Base-by-base conservation (phyloP, 768 basidiomycete genomes). In the Trametes gibbosa region DNA sequence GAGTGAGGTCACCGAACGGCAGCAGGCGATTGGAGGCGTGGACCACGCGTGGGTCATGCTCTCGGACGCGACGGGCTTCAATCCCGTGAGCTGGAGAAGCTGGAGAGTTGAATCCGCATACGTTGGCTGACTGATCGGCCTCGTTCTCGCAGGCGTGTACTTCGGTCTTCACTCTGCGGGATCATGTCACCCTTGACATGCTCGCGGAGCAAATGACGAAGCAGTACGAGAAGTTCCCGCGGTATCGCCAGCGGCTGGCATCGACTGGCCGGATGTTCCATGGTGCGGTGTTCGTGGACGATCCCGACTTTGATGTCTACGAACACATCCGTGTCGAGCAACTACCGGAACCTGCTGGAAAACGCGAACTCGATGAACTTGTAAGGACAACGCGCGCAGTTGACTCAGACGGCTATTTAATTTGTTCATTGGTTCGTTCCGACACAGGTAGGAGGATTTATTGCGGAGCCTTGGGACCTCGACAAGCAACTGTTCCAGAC, bases 21-120 rank as follows among this genome's bases (percentile, higher is more conserved):
- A 53, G 19, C 58, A 64, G 47, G 59, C 51, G 24, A 68, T 68
- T n/a, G 67, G 65, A 0, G 67, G 67, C 16, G 60, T 68, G 5
- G 67, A 68, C 61, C 63, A 66, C 35, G 39, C 66, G 45, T 68
- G 64, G 64, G 45, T 68, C 39, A 49, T 68, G 34, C 40, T 68
- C 41, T 32, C 58, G 4, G 65, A 66, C 23, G 40, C 55, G 13
- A 61, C 67, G 10, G 65, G 66, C 55, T 68, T 68, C 40, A 68
- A 68, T 32, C 65, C 67, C 9, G 67, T 68, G 29, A 17, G 63
- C 53, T 16, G 5, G 25, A n/a, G 43, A 1, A 16, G 27, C 32
- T 19, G 17, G n/a, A 27, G 13, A 5, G n/a, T 24, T 39, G 19
- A 39, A 9, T 27, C 19, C 21, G 5, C 43, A 45, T 3, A 41